Conservation (phyloP, 2,329 filamentous ascomycete genomes). For the Lojkania enalia region DNA sequence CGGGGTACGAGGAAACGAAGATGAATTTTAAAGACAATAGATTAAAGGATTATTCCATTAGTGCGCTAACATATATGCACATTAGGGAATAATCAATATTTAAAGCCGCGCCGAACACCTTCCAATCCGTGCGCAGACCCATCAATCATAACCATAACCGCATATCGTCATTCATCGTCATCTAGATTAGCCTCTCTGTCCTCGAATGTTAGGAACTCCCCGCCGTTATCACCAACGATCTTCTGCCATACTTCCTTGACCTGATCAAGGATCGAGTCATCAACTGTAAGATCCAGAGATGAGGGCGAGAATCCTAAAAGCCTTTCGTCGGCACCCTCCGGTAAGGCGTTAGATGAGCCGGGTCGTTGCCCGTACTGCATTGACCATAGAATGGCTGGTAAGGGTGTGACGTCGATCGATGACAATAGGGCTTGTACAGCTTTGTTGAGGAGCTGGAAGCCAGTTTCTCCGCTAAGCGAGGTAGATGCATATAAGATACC, state of each 20-base stretch:
- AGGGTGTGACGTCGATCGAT: constrained; percentile 36
- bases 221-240: constrained; percentile 58
- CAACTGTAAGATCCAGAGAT: constrained; percentile 70
- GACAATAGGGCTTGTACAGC: constrained; percentile 51
- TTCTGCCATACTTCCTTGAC: constrained; percentile 72
- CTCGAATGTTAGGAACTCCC: constrained; percentile 75
- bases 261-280: constrained; percentile 68
- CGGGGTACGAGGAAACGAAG: too few species aligned
- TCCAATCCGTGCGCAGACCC: too few species aligned
- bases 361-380: constrained; percentile 55
- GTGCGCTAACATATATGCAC: too few species aligned
- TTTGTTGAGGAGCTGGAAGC: constrained; percentile 43
- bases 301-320: constrained; percentile 62
- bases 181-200: constrained; percentile 72
- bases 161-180: constrained; percentile 53
- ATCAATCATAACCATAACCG: too few species aligned
- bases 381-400: constrained; percentile 55
- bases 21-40: too few species aligned
- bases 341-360: constrained; percentile 5
- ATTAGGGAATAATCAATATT: too few species aligned
- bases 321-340: constrained; percentile 44
- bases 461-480: constrained; percentile 40
- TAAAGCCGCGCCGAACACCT: too few species aligned
- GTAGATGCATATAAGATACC: constrained; percentile 63
- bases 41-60: too few species aligned